These are phyloP conservation scores for Gryganskiella cystojenkinii DNA, from an alignment of 192 early-diverging fungal genomes.

Conservation along the genomic window DNA sequence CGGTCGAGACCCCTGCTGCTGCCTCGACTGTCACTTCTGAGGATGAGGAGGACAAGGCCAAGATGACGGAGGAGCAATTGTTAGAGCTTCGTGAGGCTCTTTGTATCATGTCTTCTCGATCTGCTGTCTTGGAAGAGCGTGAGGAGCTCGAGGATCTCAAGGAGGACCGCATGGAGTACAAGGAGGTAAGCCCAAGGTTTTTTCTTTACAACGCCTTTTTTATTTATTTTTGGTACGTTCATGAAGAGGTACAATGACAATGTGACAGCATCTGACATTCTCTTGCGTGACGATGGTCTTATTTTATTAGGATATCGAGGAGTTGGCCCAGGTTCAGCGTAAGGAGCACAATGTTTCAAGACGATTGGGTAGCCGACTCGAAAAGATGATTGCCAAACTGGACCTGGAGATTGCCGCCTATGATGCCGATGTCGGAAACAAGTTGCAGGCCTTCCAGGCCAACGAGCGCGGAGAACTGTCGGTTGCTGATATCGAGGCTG, in stretches of 20 bases:
- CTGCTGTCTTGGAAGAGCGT: constrained; percentile 70
- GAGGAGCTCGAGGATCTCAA: constrained; percentile 71
- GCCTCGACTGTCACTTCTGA: constrained; percentile 13
- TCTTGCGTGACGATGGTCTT: too few species aligned
- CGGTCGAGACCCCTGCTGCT: constrained; percentile 5
- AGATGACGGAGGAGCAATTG: constrained; percentile 66
- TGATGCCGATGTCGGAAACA: constrained; percentile 62
- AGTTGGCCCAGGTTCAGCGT: constrained; percentile 62
- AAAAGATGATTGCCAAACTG: constrained; percentile 84
- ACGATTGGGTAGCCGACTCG: constrained; percentile 73
- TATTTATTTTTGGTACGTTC: too few species aligned
- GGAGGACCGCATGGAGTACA: constrained; percentile 71
- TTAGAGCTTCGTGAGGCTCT: constrained; percentile 68
- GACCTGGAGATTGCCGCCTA: constrained; percentile 76
- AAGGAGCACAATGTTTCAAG: constrained; percentile 66
- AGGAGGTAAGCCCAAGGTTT: constrained; percentile 58
- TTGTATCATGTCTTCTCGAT: constrained; percentile 63
- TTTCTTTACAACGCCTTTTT: neutral
- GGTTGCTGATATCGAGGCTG: constrained; percentile 69
- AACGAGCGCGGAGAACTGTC: constrained; percentile 69
- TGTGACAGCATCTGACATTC: too few species aligned
- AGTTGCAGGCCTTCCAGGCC: constrained; percentile 66
- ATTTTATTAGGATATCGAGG: constrained; percentile 59
- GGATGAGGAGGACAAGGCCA: constrained; percentile 49
- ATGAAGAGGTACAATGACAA: too few species aligned